Evolutionary conservation across 306 rosid species (phyloP).

Genomic region (peach (Prunus persica)): DNA sequence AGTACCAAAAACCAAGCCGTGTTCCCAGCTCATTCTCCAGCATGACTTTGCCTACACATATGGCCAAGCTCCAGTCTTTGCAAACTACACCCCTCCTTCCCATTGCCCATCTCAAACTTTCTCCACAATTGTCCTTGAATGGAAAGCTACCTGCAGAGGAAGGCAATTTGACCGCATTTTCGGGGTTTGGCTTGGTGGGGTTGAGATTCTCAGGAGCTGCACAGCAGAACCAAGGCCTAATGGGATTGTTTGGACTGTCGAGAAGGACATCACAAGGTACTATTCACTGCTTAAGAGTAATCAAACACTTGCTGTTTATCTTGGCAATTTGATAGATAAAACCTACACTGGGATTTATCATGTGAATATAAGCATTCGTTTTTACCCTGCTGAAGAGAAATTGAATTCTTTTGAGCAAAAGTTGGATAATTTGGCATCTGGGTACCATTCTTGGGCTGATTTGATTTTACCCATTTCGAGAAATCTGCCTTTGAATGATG

Average conservation of each 20-base stretch:
- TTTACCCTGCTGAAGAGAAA: constrained; percentile 48
- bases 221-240: constrained; percentile 75
- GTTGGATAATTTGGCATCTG: constrained; percentile 22
- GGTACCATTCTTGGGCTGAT: constrained; percentile 60
- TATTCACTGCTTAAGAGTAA: constrained; percentile 45
- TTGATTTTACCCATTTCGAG: constrained; percentile 75
- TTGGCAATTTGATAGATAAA: constrained; percentile 57
- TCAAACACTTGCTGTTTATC: constrained; percentile 73
- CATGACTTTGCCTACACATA: constrained; percentile 79
- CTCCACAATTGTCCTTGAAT: constrained; percentile 69
- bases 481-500: constrained; percentile 60
- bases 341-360: constrained; percentile 85
- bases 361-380: constrained; percentile 55
- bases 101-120: constrained; percentile 39
- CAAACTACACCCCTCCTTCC: constrained; percentile 60
- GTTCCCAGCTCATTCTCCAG: constrained; percentile 51
- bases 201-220: constrained; percentile 86
- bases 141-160: constrained; percentile 77
- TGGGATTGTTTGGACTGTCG: constrained; percentile 80
- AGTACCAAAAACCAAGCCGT: constrained; percentile 60
- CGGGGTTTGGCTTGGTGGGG: constrained; percentile 91
- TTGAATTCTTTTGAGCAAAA: constrained; percentile 1
- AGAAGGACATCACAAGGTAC: constrained; percentile 89
- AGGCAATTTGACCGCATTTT: constrained; percentile 87
- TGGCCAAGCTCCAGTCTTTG: constrained; percentile 63